A percentile compares a stretch with the other conserved stretches of the same genome.
These are phyloP conservation scores for Yamadazyma takamatsuzukensis DNA, from an alignment of 805 yeast species.

Conservation along the genomic window DNA sequence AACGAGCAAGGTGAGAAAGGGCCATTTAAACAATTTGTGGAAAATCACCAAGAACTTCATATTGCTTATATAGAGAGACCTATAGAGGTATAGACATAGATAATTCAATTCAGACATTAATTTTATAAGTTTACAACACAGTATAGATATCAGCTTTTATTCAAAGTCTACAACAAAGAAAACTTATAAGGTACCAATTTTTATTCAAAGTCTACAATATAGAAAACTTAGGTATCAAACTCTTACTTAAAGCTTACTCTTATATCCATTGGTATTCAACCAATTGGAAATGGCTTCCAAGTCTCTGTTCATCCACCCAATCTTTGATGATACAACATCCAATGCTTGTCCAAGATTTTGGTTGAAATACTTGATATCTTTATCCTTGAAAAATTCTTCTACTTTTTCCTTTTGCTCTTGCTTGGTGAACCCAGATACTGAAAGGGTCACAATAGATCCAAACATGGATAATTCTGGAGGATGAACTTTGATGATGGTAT, in stretches of 20 bases:
- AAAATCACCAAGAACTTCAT: conserved; percentile 37
- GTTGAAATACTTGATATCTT: conserved; percentile 61
- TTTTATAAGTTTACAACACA: neutral
- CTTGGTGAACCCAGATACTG: conserved; percentile 60
- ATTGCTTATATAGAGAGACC: conserved; percentile 34
- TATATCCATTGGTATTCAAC: conserved; percentile 40
- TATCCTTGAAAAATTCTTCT: conserved; percentile 46
- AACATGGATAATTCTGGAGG: conserved; percentile 84
- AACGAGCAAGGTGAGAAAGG: conserved; percentile 15
- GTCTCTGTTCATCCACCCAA: conserved; percentile 59
- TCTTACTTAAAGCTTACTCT: conserved; percentile 6
- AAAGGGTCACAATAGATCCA: conserved; percentile 63
- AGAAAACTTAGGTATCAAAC: too few relatives aligned
- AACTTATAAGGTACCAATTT: too few relatives aligned
- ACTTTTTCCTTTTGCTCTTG: conserved; percentile 49
- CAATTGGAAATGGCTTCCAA: conserved; percentile 42
- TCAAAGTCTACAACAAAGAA: too few relatives aligned
- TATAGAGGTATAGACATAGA: conserved; percentile 3
- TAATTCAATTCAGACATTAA: too few relatives aligned
- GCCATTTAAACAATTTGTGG: conserved; percentile 36
- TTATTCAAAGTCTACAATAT: too few relatives aligned
- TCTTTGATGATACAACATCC: conserved; percentile 55
- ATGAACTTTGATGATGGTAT: conserved; percentile 54
- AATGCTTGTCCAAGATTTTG: conserved; percentile 63
- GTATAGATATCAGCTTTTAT: too few relatives aligned